Conservation (phyloP, 1,284 basidiomycete species). For the Abortiporus biennis region DNA sequence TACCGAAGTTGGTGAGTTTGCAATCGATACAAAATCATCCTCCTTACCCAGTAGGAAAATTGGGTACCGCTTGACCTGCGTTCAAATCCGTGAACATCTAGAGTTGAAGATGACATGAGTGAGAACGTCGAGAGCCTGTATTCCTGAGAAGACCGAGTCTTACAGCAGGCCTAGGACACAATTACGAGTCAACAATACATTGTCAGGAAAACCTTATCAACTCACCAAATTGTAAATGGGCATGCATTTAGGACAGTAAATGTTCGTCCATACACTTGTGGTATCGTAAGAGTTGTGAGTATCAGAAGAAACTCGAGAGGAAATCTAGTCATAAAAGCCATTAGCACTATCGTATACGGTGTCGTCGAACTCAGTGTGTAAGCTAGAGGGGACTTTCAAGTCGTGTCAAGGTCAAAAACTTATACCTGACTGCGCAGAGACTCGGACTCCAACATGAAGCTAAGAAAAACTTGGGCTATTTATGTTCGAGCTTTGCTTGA, state of each 20-base stretch:
- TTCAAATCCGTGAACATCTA: constrained; percentile 22
- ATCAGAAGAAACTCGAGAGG: too few species aligned
- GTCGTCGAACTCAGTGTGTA: too few species aligned
- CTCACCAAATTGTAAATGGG: constrained; percentile 29
- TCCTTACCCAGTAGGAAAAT: constrained; percentile 22
- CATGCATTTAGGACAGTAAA: constrained; percentile 29
- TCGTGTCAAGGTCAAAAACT: too few species aligned
- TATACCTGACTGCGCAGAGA: too few species aligned
- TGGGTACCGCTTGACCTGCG: constrained; percentile 17
- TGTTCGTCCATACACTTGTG: constrained; percentile 17
- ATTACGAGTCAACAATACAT: neutral
- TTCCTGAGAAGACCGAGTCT: too few species aligned
- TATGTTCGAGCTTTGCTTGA: too few species aligned
- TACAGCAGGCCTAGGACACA: constrained; percentile 23
- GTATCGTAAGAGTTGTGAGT: too few species aligned
- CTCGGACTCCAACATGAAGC: too few species aligned
- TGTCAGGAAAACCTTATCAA: neutral
- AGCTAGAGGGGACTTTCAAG: too few species aligned
- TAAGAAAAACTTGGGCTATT: too few species aligned
- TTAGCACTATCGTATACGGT: too few species aligned
- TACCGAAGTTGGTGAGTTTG: neutral
- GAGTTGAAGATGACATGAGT: neutral
- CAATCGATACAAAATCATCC: neutral
- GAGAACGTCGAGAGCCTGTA: constrained; percentile 1
- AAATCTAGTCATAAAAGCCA: too few species aligned